Conservation (phyloP, 208 protist species). For the Tritrichomonas musculus region DNA sequence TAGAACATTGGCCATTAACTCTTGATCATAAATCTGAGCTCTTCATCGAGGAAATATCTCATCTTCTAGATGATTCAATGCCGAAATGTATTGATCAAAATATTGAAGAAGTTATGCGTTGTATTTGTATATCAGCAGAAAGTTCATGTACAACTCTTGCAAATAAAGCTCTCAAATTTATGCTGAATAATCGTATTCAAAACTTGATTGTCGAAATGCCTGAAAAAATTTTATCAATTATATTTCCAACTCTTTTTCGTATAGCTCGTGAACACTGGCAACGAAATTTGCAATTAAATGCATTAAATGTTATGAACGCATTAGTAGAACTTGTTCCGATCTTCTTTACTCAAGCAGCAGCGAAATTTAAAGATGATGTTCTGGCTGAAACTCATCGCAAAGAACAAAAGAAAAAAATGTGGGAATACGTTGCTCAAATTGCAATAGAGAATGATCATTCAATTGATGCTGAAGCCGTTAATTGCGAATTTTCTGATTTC, state of each 20-base stretch:
- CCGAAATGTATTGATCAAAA: background rate
- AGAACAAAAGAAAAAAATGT: background rate
- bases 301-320: background rate
- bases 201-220: background rate
- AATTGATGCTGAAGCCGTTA: background rate
- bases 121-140: background rate
- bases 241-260: background rate
- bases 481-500: background rate
- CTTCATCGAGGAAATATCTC: background rate
- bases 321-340: background rate
- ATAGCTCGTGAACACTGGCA: background rate
- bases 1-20: constrained; percentile 17
- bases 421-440: background rate
- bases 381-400: background rate
- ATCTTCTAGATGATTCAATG: background rate
- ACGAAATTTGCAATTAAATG: background rate
- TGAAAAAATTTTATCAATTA: background rate
- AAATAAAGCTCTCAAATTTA: background rate
- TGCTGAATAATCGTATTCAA: background rate
- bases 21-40: constrained; percentile 20
- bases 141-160: background rate
- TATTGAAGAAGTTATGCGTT: background rate
- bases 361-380: background rate
- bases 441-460: background rate
- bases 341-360: background rate